Conservation (phyloP, 306 rosid species). For the Sphenostylis stenocarpa region DNA sequence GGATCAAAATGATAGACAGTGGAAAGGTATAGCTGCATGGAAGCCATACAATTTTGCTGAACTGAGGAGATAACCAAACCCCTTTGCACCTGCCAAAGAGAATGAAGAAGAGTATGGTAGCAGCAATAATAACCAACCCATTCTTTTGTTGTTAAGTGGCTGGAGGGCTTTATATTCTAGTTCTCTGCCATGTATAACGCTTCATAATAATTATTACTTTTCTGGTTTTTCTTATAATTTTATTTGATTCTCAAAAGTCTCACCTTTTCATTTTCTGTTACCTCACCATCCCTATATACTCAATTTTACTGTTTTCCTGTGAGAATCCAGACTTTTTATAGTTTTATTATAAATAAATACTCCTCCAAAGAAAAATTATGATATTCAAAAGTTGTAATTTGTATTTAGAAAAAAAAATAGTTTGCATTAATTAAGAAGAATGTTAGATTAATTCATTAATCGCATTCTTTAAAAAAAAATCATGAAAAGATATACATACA, state of each 20-base stretch:
- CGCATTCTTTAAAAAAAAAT: too few species aligned
- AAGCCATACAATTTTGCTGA: not conserved
- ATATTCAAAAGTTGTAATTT: too few species aligned
- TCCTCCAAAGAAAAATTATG: too few species aligned
- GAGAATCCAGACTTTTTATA: too few species aligned
- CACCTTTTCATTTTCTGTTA: not conserved
- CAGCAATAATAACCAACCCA: constrained; percentile 33
- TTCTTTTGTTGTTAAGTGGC: constrained; percentile 46
- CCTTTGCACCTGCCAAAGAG: constrained; percentile 2
- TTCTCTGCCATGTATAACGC: constrained; percentile 37
- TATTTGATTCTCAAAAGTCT: not conserved
- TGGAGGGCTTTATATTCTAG: constrained; percentile 37
- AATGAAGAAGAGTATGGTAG: constrained; percentile 14
- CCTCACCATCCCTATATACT: too few species aligned
- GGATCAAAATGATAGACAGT: constrained; percentile 3
- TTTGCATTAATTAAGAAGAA: too few species aligned
- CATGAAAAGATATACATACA: too few species aligned
- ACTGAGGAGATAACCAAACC: constrained; percentile 9
- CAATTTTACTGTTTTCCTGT: too few species aligned
- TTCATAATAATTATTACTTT: constrained; percentile 23
- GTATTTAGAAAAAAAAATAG: too few species aligned
- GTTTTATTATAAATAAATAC: too few species aligned
- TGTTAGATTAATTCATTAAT: too few species aligned
- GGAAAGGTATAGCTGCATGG: not conserved
- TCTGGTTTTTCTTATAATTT: constrained; percentile 12